Evolutionary conservation across 106 monocot genomes (phyloP), one percentile per base, ranked within the genome.

Genomic region (Dioscorea zingiberensis): DNA sequence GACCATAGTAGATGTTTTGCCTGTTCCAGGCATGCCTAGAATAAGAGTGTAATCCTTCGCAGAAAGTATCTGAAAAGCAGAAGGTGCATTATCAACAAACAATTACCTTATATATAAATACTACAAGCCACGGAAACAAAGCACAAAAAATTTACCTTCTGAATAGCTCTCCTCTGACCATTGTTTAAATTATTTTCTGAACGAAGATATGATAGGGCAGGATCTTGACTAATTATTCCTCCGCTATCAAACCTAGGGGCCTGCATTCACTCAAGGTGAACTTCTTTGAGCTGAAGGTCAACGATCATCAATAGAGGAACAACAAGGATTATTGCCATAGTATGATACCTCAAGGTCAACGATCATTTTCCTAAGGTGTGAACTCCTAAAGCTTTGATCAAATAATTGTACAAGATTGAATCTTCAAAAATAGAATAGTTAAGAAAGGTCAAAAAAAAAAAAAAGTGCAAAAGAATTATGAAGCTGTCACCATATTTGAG

Each of bases 11-110:
- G 87, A 92, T 62, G 97, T 98, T 82, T 98, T 98, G 1, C 97
- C 97, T n/a, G 97, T 92, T 74, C 97, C 97, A 64, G 97, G 97
- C 97, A 98, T 98, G 25, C 97, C 97, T 54, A 98, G 77, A 48
- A 98, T 86, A 60, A 98, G 97, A 71, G 92, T 62, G 67, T 98
- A 98, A 82, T 98, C 92, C 81, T 89, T 98, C 45, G 97, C 92
- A 59, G 72, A 66, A 60, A 98, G 83, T 44, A 98, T 89, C 97
- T 98, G 76, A 75, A 78, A 75, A 63, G 22, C 13, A 58, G 26
- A 27, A 6, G 38, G 38, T 38, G 4, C 38, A 38, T 38, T 38
- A 10, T 38, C 38, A 38, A 10, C 38, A 38, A 38, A 38, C 38
- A 6, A 38, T 38, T 38, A 38, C 9, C 38, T 38, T 6, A n/a